Evolutionary conservation across 2,329 filamentous ascomycete species (phyloP).

Genomic region (Trichoderma lentiforme): DNA sequence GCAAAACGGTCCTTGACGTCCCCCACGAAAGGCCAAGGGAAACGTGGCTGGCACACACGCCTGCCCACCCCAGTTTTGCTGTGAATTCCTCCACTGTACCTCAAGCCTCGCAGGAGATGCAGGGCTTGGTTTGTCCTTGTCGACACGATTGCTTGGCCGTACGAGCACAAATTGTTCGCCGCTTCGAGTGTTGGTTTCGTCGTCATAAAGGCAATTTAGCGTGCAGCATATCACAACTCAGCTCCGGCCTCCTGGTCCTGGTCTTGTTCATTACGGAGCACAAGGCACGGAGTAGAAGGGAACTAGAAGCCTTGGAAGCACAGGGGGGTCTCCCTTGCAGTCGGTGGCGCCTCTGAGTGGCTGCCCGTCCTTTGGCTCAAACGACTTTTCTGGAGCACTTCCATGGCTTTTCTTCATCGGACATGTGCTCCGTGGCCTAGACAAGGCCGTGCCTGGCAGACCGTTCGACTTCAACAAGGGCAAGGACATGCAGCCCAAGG

Average conservation of each 20-base stretch:
- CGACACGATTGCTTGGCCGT: background rate
- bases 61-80: background rate
- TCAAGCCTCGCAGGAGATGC: background rate
- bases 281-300: background rate
- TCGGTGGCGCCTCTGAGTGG: background rate
- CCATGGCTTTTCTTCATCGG: conserved; percentile 12
- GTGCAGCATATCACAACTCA: conserved; percentile 9
- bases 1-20: background rate
- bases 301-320: conserved; percentile 11
- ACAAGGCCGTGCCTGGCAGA: conserved; percentile 8
- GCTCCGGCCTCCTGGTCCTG: background rate
- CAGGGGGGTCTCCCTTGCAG: conserved; percentile 3
- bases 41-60: background rate
- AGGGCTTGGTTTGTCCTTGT: background rate
- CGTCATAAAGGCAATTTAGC: background rate
- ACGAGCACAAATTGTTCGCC: background rate
- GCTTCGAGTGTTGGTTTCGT: background rate
- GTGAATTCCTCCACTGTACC: background rate
- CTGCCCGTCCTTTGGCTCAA: background rate
- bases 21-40: background rate
- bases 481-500: conserved; percentile 14
- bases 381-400: conserved; percentile 10
- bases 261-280: background rate
- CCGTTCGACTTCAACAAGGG: background rate
- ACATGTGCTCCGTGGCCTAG: conserved; percentile 5